Percentiles rank a stretch among this genome's conserved stretches.
Evolutionary conservation across 768 basidiomycete genomes (phyloP).

Genomic region (Leccinellum luteum): DNA sequence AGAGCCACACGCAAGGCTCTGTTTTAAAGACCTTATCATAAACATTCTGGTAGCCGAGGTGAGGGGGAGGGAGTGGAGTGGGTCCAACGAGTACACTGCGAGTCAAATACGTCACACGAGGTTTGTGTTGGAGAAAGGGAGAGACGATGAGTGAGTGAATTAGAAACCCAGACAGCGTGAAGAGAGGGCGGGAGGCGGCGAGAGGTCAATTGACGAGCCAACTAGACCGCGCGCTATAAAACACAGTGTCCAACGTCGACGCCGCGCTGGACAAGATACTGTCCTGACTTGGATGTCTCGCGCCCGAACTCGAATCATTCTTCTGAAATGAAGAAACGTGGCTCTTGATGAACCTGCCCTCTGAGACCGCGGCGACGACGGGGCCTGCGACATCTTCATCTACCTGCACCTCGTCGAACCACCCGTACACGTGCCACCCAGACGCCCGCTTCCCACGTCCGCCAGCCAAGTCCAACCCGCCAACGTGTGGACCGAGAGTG

Average conservation of each 20-base stretch:
- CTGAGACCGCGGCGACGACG: background rate
- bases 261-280: slow-evolving; percentile 18
- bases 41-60: background rate
- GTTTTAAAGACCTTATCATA: background rate
- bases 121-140: background rate
- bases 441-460: slow-evolving; percentile 33
- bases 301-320: background rate
- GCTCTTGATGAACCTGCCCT: slow-evolving; percentile 5
- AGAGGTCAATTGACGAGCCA: slow-evolving; percentile 11
- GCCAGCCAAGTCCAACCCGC: slow-evolving; percentile 30
- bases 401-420: background rate
- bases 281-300: slow-evolving; percentile 26
- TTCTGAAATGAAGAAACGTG: slow-evolving; percentile 12
- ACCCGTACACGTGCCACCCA: slow-evolving; percentile 30
- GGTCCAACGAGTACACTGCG: background rate
- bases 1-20: background rate
- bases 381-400: background rate
- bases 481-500: slow-evolving; percentile 23
- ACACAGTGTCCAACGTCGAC: slow-evolving; percentile 24
- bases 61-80: background rate
- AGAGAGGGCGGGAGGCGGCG: no score
- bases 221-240: slow-evolving; percentile 33
- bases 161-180: background rate
- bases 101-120: background rate
- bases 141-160: background rate